These are phyloP conservation scores for Tephrocybe sp. DNA, from an alignment of 768 basidiomycete genomes.

Conservation along the genomic window DNA sequence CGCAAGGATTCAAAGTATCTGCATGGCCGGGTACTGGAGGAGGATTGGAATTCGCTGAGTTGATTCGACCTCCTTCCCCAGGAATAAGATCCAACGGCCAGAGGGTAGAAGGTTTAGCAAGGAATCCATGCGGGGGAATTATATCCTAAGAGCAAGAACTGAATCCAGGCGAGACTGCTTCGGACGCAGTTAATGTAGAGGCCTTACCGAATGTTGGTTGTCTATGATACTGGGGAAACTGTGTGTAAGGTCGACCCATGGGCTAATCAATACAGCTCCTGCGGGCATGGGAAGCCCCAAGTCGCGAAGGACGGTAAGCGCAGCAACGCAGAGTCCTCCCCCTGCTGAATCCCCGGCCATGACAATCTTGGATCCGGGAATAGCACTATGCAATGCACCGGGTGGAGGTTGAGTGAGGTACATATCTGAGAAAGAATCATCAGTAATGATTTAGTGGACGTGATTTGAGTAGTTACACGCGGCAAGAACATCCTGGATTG, in stretches of 20 bases:
- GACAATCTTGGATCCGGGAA: conserved; percentile 66
- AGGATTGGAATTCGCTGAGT: conserved; percentile 34
- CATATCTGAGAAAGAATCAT: conserved; percentile 43
- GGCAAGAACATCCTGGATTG: conserved; percentile 72
- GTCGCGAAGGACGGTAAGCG: conserved; percentile 67
- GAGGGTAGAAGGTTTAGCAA: conserved; percentile 54
- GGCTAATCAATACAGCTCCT: conserved; percentile 75
- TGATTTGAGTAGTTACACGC: conserved; percentile 48
- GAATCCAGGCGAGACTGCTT: not conserved
- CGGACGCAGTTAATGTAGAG: too few species aligned
- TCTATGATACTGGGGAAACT: conserved; percentile 74
- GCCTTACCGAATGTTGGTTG: conserved; percentile 55
- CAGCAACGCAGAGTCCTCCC: conserved; percentile 59
- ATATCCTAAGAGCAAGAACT: conserved; percentile 66
- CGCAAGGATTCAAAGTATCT: conserved; percentile 44
- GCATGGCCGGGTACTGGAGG: conserved; percentile 50
- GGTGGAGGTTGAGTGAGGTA: conserved; percentile 73
- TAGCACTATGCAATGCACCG: conserved; percentile 57
- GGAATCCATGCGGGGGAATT: conserved; percentile 59
- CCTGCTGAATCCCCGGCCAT: conserved; percentile 82
- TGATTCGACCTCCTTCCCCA: conserved; percentile 31
- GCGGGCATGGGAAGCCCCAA: conserved; percentile 67
- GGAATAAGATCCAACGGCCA: conserved; percentile 52
- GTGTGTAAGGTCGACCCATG: conserved; percentile 86
- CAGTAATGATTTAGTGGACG: not conserved